Evolutionary conservation across 306 rosid genomes (phyloP).

Genomic region (Vigna unguiculata): DNA sequence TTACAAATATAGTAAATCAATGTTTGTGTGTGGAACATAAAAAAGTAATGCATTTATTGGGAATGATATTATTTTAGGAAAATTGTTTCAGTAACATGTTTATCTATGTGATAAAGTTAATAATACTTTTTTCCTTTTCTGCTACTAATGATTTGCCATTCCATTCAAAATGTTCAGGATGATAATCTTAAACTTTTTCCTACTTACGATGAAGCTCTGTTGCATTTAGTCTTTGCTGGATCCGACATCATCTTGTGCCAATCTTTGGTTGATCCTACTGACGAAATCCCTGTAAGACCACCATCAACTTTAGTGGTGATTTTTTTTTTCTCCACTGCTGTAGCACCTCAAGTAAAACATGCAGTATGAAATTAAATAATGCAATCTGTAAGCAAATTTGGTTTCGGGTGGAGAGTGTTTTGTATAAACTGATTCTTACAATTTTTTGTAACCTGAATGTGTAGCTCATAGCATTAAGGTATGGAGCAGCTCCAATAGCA

Average conservation of each 20-base stretch:
- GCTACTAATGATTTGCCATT: slow-evolving; percentile 37
- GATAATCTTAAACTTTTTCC: slow-evolving; percentile 54
- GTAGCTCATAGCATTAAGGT: slow-evolving; percentile 80
- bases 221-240: slow-evolving; percentile 78
- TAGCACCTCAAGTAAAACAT: slow-evolving; percentile 6
- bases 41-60: too few species aligned
- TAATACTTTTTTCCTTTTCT: slow-evolving; percentile 2
- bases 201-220: slow-evolving; percentile 58
- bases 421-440: slow-evolving; percentile 14
- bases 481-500: slow-evolving; percentile 84
- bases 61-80: too few species aligned
- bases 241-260: slow-evolving; percentile 80
- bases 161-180: slow-evolving; percentile 57
- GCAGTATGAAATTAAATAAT: background rate
- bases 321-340: slow-evolving; percentile 25
- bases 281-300: slow-evolving; percentile 71
- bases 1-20: too few species aligned
- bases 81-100: too few species aligned
- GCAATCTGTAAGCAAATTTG: slow-evolving; percentile 8
- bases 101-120: background rate
- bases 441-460: slow-evolving; percentile 34
- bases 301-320: slow-evolving; percentile 22
- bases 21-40: too few species aligned
- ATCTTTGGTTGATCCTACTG: slow-evolving; percentile 73
- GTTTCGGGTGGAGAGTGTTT: slow-evolving; percentile 26